Percentiles rank a stretch among this genome's conserved stretches.
phyloP scores from a whole-genome alignment of 2,329 filamentous ascomycete species.

The Zymoseptoria ardabiliae region DNA sequence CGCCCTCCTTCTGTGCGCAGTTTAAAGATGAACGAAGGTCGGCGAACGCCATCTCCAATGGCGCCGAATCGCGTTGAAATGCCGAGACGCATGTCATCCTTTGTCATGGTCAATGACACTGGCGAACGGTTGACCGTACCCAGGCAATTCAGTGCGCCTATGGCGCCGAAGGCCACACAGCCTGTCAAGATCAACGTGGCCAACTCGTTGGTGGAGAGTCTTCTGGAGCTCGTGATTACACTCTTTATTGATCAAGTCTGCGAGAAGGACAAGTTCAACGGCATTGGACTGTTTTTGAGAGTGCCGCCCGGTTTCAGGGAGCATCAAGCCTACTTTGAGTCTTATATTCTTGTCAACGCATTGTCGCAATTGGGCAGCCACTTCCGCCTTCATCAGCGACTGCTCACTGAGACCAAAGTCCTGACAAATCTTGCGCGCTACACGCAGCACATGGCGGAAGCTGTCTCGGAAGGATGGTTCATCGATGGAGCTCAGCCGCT shows the following conservation, averaged over 20 bases:
- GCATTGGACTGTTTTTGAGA: slow-evolving; percentile 77
- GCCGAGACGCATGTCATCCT: slow-evolving; percentile 77
- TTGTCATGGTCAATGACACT: slow-evolving; percentile 75
- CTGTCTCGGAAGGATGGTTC: slow-evolving; percentile 95
- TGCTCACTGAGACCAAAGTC: slow-evolving; percentile 71
- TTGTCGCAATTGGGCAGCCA: slow-evolving; percentile 63
- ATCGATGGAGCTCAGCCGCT: slow-evolving; percentile 76
- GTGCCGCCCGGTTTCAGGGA: slow-evolving; percentile 89
- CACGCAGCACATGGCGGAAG: slow-evolving; percentile 73
- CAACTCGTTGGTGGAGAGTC: slow-evolving; percentile 64
- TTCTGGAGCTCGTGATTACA: slow-evolving; percentile 69
- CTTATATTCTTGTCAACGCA: slow-evolving; percentile 71
- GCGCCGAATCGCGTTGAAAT: slow-evolving; percentile 47
- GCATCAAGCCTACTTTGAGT: slow-evolving; percentile 91
- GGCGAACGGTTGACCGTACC: slow-evolving; percentile 52
- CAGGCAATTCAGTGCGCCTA: slow-evolving; percentile 55
- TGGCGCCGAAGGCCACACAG: slow-evolving; percentile 50
- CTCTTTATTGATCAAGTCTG: slow-evolving; percentile 84
- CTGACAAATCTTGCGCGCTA: slow-evolving; percentile 82
- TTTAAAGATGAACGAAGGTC: slow-evolving; percentile 45
- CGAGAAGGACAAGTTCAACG: slow-evolving; percentile 79
- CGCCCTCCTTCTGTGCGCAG: slow-evolving; percentile 65
- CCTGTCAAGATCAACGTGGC: slow-evolving; percentile 46
- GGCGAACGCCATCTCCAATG: slow-evolving; percentile 27
- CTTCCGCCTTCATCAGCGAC: slow-evolving; percentile 63